These are phyloP conservation scores for Amanita muscaria DNA, from an alignment of 768 basidiomycete species.

Conservation along the genomic window DNA sequence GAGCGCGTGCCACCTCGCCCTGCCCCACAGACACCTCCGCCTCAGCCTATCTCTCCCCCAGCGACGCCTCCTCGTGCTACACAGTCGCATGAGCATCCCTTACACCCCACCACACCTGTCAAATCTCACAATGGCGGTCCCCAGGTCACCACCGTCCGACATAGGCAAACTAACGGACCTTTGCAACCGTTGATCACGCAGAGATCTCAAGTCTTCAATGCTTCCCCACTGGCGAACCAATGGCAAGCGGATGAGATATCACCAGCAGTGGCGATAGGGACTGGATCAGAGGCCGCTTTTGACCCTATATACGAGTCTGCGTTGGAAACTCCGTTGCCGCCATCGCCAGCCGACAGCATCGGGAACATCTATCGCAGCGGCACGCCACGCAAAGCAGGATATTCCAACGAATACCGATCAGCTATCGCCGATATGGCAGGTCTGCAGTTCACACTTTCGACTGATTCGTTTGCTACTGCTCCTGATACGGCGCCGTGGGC, in stretches of 20 bases:
- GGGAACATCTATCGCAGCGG: background rate
- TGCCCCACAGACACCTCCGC: background rate
- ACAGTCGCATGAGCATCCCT: background rate
- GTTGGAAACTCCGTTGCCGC: conserved; percentile 4
- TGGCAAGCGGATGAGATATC: conserved; percentile 4
- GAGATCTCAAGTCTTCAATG: conserved; percentile 7
- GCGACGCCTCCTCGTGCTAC: background rate
- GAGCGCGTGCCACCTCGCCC: background rate
- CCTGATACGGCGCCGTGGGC: background rate
- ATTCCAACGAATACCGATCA: background rate
- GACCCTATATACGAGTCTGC: no score
- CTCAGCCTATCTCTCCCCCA: background rate
- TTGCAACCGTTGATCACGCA: conserved; percentile 3
- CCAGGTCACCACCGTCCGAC: background rate
- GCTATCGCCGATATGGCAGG: conserved; percentile 5
- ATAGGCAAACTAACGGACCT: background rate
- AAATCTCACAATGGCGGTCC: background rate
- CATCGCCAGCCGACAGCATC: background rate
- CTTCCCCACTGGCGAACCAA: conserved; percentile 3
- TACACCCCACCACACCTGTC: background rate
- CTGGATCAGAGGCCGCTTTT: no score
- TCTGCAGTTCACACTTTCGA: conserved; percentile 2
- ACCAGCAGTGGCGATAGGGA: background rate
- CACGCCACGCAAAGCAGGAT: background rate
- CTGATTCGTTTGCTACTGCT: background rate